Percentiles rank a stretch among this genome's conserved stretches.
These are phyloP conservation scores for Daedaleopsis sinensis DNA, from an alignment of 768 basidiomycete genomes.

Conservation along the genomic window DNA sequence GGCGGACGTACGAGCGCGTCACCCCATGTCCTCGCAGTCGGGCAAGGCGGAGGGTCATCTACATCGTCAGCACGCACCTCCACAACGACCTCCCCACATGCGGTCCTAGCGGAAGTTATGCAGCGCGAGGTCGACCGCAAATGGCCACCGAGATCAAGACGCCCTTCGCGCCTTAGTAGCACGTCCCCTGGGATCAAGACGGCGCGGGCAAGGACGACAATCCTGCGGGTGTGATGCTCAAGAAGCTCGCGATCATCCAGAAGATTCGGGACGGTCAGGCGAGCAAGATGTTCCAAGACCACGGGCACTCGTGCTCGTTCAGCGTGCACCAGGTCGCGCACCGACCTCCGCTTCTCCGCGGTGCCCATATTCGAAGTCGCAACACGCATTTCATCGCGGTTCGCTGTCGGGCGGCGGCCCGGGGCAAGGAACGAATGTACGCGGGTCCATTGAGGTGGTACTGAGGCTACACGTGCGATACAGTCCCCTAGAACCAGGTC, in stretches of 20 bases:
- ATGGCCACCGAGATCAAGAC: conserved; percentile 93
- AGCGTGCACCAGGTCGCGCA: too few relatives aligned
- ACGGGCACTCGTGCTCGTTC: conserved; percentile 57
- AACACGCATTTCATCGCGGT: too few relatives aligned
- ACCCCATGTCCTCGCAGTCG: conserved; percentile 98
- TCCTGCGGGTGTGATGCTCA: conserved; percentile 50
- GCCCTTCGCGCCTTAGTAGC: too few relatives aligned
- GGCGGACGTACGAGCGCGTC: conserved; percentile 95
- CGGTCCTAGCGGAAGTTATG: conserved; percentile 95
- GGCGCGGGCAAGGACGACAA: conserved; percentile 34
- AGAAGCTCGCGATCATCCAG: conserved; percentile 61
- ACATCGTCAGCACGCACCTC: conserved; percentile 53
- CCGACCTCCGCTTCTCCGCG: conserved; percentile 61
- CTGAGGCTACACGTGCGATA: too few relatives aligned
- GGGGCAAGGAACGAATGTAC: too few relatives aligned
- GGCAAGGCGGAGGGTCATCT: conserved; percentile 99
- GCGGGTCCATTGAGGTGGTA: too few relatives aligned
- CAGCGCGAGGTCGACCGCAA: conserved; percentile 83
- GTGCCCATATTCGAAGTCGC: too few relatives aligned
- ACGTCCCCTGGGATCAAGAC: too few relatives aligned
- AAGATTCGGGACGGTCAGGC: conserved; percentile 35
- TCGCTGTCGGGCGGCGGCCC: too few relatives aligned
- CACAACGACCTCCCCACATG: conserved; percentile 90
- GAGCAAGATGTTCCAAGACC: conserved; percentile 59
- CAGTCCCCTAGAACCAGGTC: too few relatives aligned